Percentiles rank a stretch among this genome's conserved stretches.
These are phyloP conservation scores for Colletotrichum sp. DNA, from an alignment of 2,329 filamentous ascomycete species.

Conservation along the genomic window DNA sequence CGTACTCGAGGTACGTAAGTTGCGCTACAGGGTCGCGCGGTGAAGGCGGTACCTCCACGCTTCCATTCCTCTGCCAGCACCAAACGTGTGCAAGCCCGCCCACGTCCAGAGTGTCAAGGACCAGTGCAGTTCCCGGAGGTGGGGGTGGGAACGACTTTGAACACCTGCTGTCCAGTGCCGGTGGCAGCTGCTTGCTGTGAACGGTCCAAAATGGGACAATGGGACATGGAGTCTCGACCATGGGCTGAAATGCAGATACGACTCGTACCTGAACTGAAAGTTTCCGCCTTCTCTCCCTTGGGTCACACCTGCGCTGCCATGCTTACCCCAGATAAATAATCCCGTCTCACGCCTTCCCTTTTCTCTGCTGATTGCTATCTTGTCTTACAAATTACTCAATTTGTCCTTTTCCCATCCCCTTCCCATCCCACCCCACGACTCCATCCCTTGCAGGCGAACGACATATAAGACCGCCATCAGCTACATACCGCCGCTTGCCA, in stretches of 20 bases:
- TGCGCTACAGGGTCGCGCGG: slow-evolving; percentile 7
- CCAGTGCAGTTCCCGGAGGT: slow-evolving; percentile 9
- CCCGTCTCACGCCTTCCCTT: background rate
- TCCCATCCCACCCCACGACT: background rate
- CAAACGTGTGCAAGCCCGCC: background rate
- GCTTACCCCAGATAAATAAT: slow-evolving; percentile 21
- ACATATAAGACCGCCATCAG: slow-evolving; percentile 3
- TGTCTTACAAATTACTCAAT: slow-evolving; percentile 18
- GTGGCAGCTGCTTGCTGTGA: background rate
- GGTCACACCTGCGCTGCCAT: slow-evolving; percentile 8
- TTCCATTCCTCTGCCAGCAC: background rate
- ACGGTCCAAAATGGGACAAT: background rate
- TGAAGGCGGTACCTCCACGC: background rate
- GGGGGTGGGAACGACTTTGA: slow-evolving; percentile 12
- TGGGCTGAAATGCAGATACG: slow-evolving; percentile 8
- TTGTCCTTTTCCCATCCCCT: background rate
- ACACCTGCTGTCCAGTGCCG: background rate
- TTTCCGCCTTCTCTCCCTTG: slow-evolving; percentile 14
- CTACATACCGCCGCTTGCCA: background rate
- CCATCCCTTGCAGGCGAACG: slow-evolving; percentile 7
- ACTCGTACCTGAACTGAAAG: slow-evolving; percentile 18
- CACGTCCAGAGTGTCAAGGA: background rate
- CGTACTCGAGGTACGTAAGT: slow-evolving; percentile 14
- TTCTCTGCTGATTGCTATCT: background rate
- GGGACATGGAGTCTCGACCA: background rate